Evolutionary conservation across 371 early-diverging fungal species (phyloP).

Genomic region (Apophysomyces elegans): DNA sequence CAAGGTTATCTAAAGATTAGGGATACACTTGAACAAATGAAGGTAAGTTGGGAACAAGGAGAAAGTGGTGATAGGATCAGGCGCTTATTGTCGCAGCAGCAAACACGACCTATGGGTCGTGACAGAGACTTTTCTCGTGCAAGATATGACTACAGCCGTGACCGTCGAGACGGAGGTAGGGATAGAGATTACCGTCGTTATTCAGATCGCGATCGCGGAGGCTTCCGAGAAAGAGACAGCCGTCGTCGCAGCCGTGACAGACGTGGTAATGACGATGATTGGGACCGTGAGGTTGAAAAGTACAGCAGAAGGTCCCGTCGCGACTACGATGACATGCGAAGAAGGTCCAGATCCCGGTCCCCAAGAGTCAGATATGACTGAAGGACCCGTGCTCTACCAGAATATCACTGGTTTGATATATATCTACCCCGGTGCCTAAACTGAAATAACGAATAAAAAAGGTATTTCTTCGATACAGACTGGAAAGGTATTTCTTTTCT

Average conservation of each 20-base stretch:
- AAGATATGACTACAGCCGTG: constrained; percentile 50
- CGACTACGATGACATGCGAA: constrained; percentile 15
- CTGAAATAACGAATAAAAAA: constrained; percentile 10
- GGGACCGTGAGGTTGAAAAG: constrained; percentile 34
- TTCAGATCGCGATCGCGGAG: constrained; percentile 50
- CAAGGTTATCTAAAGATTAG: constrained; percentile 84
- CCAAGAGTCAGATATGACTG: constrained; percentile 28
- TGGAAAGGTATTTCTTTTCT: not conserved
- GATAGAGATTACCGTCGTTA: constrained; percentile 59
- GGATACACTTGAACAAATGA: constrained; percentile 77
- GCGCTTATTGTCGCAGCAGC: not conserved
- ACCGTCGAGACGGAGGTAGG: constrained; percentile 58
- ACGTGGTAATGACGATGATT: constrained; percentile 29
- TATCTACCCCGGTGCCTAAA: constrained; percentile 10
- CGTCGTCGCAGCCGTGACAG: constrained; percentile 33
- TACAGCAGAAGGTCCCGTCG: constrained; percentile 25
- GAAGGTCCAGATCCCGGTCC: constrained; percentile 31
- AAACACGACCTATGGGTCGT: constrained; percentile 17
- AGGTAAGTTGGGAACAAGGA: constrained; percentile 41
- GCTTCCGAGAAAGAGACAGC: constrained; percentile 42
- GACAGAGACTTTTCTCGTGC: constrained; percentile 44
- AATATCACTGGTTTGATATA: constrained; percentile 7
- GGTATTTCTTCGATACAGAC: not conserved
- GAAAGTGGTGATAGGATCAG: not conserved
- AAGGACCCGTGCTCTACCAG: constrained; percentile 6